Evolutionary conservation across 345 rosid genomes (phyloP), one percentile per base, ranked within the genome.

Genomic region (Chamaenerion angustifolium): DNA sequence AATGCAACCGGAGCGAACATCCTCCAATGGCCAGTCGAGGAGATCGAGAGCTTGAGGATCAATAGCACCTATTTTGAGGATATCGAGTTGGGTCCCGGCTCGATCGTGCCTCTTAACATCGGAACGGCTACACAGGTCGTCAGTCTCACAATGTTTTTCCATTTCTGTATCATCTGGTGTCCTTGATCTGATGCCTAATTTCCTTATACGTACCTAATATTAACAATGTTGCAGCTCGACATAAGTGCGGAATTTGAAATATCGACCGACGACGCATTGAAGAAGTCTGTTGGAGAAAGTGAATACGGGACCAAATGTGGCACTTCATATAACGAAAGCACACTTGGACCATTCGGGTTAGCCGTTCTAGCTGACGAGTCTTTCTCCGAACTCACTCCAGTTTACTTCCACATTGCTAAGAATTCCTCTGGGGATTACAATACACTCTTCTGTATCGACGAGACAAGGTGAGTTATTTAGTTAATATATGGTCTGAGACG

Each of bases 21-120:
- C 45, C 67, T 87, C 3, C 82, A 87, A 55, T 82, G 90, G 95
- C 96, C 98, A 4, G 96, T 87, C 15, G 82, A 82, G 50, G 98
- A 92, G 71, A 60, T 77, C 12, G 81, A 87, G 55, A 76, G 81
- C 68, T 72, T 92, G 59, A 78, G 96, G 71, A 19, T 72, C 47
- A 80, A 60, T 56, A 64, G 77, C 56, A 69, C 74, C 17, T 47
- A 63, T 6, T 74, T 84, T 21, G 51, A 71, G 17, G 58, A 73
- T 0, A 60, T 92, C 10, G 40, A 68, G 5, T 55, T 87, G 3
- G 68, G 58, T 27, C 79, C 96, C 0, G 96, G 95, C 3, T 61
- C 83, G 0, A 58, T 80, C 11, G 60, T 87, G 52, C 81, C 82
- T 0, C 58, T 92, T 0, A 66, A 77, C 61, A 75, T 84, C 0